Conservation (phyloP, 1,139 yeast genomes). For the Candida sojae region DNA sequence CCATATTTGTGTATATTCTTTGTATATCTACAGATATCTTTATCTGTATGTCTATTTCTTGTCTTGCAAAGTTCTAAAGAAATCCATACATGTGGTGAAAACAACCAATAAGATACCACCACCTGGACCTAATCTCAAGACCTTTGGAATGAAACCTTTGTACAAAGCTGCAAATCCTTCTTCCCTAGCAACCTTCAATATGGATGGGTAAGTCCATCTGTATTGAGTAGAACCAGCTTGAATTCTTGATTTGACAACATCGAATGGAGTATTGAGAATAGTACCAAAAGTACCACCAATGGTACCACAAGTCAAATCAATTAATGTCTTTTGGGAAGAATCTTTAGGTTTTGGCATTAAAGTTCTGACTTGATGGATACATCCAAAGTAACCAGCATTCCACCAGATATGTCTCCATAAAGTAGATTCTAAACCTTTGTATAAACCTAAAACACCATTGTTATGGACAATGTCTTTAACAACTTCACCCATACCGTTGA, state of each 20-base stretch:
- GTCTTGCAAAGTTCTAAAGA: constrained; percentile 70
- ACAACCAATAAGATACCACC: constrained; percentile 98
- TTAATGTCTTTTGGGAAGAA: constrained; percentile 69
- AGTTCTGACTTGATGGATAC: constrained; percentile 81
- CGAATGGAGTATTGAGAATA: constrained; percentile 90
- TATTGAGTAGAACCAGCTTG: constrained; percentile 88
- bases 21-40: not conserved
- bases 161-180: constrained; percentile 89
- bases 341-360: constrained; percentile 77
- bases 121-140: constrained; percentile 96
- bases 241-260: constrained; percentile 95
- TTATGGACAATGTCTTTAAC: constrained; percentile 66
- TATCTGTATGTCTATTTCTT: constrained; percentile 10
- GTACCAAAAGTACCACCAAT: constrained; percentile 98
- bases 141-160: constrained; percentile 96
- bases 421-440: constrained; percentile 95
- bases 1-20: not conserved
- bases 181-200: constrained; percentile 75
- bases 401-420: constrained; percentile 95
- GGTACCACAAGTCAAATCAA: constrained; percentile 89
- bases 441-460: constrained; percentile 82
- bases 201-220: constrained; percentile 88
- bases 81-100: constrained; percentile 92
- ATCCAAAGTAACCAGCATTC: constrained; percentile 99
- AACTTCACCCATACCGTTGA: constrained; percentile 85